Evolutionary conservation across 805 yeast species (phyloP).

Genomic region (Saccharomycopsis amapae): DNA sequence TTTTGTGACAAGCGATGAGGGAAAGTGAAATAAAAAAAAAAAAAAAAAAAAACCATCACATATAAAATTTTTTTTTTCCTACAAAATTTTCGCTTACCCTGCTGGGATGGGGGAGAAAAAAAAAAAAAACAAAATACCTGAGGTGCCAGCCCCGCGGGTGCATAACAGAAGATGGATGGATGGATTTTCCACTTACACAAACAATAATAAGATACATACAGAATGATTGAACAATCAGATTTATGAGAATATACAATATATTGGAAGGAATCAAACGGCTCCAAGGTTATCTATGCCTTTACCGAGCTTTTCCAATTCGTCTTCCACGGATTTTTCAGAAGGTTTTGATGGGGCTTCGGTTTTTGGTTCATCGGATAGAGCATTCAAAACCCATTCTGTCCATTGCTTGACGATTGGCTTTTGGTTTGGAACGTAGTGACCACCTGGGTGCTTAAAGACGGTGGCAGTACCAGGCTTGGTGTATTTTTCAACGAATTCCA

Average conservation of each 20-base stretch:
- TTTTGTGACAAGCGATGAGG: not conserved
- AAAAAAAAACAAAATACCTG: too few species aligned
- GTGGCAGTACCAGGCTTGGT: constrained; percentile 39
- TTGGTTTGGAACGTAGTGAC: constrained; percentile 92
- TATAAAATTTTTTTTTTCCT: not conserved
- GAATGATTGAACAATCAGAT: too few species aligned
- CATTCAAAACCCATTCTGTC: constrained; percentile 21
- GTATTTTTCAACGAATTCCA: constrained; percentile 49
- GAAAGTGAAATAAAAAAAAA: not conserved
- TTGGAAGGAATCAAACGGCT: not conserved
- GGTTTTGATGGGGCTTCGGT: constrained; percentile 24
- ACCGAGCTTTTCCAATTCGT: constrained; percentile 13
- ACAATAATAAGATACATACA: too few species aligned
- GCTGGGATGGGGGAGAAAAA: too few species aligned
- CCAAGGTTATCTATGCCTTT: constrained; percentile 19
- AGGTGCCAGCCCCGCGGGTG: too few species aligned
- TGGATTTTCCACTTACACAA: too few species aligned
- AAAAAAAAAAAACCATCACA: not conserved
- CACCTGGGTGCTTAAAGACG: constrained; percentile 81
- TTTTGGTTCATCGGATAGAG: not conserved
- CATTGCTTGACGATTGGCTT: constrained; percentile 31
- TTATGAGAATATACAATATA: too few species aligned
- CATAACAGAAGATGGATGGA: too few species aligned
- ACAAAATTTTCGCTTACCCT: too few species aligned
- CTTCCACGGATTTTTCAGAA: constrained; percentile 17